Conservation (phyloP, 495 filamentous ascomycete species). For the Tuber melanosporum region DNA sequence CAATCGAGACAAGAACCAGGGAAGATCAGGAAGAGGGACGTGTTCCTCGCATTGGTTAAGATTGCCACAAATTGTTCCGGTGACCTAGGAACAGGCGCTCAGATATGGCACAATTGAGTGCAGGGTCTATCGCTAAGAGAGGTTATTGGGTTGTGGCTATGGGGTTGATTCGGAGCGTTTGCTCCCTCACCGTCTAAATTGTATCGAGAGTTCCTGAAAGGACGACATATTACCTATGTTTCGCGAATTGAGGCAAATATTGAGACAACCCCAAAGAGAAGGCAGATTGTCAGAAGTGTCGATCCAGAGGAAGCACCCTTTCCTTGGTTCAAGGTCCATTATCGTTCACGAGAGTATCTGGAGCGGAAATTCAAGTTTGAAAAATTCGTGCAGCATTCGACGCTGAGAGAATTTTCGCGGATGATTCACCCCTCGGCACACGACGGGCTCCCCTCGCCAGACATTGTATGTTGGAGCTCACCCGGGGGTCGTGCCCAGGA, state of each 20-base stretch:
- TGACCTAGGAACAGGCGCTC: neutral
- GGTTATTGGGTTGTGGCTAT: conserved; percentile 16
- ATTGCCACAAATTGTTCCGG: neutral
- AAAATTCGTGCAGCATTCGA: neutral
- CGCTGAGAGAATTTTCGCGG: neutral
- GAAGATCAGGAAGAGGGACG: conserved; percentile 27
- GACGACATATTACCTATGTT: conserved; percentile 18
- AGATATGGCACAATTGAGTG: conserved; percentile 35
- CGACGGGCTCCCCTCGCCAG: neutral
- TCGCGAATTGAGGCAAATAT: conserved; percentile 29
- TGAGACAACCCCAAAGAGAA: conserved; percentile 11
- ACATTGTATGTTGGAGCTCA: neutral
- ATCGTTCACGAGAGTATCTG: conserved; percentile 21
- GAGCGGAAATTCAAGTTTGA: conserved; percentile 13
- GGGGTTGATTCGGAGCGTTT: conserved; percentile 21
- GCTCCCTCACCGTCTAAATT: conserved; percentile 1
- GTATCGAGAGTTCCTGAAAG: conserved; percentile 6
- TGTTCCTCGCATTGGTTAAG: conserved; percentile 33
- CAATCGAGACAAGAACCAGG: neutral
- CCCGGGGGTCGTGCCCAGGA: neutral
- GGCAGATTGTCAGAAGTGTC: conserved; percentile 30
- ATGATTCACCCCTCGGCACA: neutral
- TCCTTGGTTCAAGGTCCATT: conserved; percentile 33
- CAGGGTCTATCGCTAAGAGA: conserved; percentile 33
- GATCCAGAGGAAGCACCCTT: conserved; percentile 32